A percentile compares a stretch with the other conserved stretches of the same genome.
Evolutionary conservation across 1,284 basidiomycete genomes (phyloP).

Genomic region (Waitea zeae): DNA sequence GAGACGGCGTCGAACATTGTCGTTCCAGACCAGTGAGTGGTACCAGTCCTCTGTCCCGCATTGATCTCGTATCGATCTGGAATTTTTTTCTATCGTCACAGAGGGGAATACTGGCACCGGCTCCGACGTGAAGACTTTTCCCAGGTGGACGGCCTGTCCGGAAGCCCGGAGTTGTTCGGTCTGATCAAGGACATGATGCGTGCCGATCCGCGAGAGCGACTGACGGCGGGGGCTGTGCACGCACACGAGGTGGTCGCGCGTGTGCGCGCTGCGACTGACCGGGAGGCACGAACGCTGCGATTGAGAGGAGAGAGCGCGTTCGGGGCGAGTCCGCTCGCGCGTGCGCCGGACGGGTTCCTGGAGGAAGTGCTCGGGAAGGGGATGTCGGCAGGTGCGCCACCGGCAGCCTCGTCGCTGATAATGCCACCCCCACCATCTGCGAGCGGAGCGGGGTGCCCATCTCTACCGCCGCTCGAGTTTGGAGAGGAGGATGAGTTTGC

Average conservation of each 20-base stretch:
- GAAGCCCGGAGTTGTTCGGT: constrained; percentile 53
- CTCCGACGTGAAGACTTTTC: constrained; percentile 86
- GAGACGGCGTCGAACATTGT: constrained; percentile 94
- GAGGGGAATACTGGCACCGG: constrained; percentile 87
- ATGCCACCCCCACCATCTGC: no score
- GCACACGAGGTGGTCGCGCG: constrained; percentile 53
- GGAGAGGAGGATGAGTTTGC: no score
- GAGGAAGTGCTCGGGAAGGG: constrained; percentile 33
- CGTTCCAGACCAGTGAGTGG: constrained; percentile 85
- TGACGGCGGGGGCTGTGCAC: constrained; percentile 42
- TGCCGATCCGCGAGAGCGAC: constrained; percentile 43
- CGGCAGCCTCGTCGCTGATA: no score
- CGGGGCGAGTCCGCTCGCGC: constrained; percentile 46
- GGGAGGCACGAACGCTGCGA: constrained; percentile 21
- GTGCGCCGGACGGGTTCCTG: constrained; percentile 39
- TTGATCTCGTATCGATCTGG: neutral
- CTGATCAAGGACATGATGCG: constrained; percentile 72
- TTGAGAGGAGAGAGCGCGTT: constrained; percentile 28
- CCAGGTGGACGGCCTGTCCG: constrained; percentile 61
- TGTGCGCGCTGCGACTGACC: constrained; percentile 49
- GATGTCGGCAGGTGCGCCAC: no score
- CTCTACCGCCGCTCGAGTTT: no score
- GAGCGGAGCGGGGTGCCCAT: no score
- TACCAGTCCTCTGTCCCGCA: constrained; percentile 4
- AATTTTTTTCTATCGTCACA: constrained; percentile 14